Evolutionary conservation across 805 yeast genomes (phyloP).

Genomic region (Nakazawaea sp.): DNA sequence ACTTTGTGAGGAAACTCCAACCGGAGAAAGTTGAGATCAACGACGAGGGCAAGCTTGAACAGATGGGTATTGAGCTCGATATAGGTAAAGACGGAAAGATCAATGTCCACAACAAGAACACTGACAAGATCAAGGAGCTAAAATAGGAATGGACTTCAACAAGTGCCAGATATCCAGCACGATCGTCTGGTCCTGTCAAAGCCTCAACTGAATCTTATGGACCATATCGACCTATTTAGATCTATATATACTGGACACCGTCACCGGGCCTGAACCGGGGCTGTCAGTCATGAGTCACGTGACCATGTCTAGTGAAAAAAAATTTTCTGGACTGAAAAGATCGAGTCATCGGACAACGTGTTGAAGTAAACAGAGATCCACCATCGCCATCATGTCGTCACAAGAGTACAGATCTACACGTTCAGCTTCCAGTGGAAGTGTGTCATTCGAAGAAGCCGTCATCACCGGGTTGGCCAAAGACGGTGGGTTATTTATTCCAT

Average conservation of each 20-base stretch:
- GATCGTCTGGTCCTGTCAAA: too few relatives aligned
- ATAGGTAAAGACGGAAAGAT: constrained; percentile 66
- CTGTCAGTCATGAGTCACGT: too few relatives aligned
- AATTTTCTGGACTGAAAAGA: not conserved
- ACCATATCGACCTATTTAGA: too few relatives aligned
- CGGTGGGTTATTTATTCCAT: constrained; percentile 93
- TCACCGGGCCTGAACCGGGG: too few relatives aligned
- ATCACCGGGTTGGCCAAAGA: constrained; percentile 92
- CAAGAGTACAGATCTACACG: constrained; percentile 80
- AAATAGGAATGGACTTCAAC: too few relatives aligned
- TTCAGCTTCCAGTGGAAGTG: constrained; percentile 40
- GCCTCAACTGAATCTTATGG: too few relatives aligned
- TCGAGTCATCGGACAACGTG: not conserved
- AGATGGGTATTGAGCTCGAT: constrained; percentile 74
- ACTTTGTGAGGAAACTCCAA: constrained; percentile 68
- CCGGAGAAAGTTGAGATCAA: constrained; percentile 62
- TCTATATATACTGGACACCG: too few relatives aligned
- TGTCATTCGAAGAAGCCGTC: constrained; percentile 74
- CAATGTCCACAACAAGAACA: constrained; percentile 32
- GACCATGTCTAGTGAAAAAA: too few relatives aligned
- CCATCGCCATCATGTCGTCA: constrained; percentile 23
- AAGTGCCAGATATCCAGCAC: too few relatives aligned
- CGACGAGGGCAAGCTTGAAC: constrained; percentile 42
- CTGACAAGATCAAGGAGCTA: constrained; percentile 9
- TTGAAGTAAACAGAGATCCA: not conserved